phyloP scores from a whole-genome alignment of 106 monocot genomes.

The Allium sativum region DNA sequence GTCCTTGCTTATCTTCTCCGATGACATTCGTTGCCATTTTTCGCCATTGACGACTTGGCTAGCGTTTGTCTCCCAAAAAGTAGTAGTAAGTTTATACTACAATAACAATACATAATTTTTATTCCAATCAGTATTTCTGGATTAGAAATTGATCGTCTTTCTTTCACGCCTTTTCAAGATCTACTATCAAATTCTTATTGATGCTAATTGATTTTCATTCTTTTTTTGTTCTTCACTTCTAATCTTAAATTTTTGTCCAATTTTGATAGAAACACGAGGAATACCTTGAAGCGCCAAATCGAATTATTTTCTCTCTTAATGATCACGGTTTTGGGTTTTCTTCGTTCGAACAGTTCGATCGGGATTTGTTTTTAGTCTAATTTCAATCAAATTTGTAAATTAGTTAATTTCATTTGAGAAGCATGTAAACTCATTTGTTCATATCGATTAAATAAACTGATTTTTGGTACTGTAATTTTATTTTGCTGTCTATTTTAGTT shows the following conservation, averaged over 20 bases:
- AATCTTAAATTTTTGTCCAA: not conserved
- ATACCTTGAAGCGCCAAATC: too few relatives aligned
- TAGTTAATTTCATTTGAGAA: not conserved
- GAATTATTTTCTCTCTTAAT: too few relatives aligned
- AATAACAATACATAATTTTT: not conserved
- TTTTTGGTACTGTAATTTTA: not conserved
- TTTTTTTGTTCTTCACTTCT: not conserved
- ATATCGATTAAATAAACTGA: not conserved
- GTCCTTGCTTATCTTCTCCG: not conserved
- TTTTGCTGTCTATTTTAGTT: not conserved
- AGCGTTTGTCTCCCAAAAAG: conserved; percentile 4
- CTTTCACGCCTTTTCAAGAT: conserved; percentile 4
- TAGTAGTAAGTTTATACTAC: conserved; percentile 3
- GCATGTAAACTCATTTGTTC: not conserved
- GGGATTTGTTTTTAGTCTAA: not conserved
- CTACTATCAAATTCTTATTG: not conserved
- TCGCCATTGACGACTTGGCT: conserved; percentile 4
- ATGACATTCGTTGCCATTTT: conserved; percentile 9
- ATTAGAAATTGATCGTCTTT: not conserved
- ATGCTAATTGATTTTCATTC: not conserved
- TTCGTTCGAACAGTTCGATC: not conserved
- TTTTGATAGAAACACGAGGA: too few relatives aligned
- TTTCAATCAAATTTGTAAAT: not conserved
- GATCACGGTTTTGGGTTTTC: too few relatives aligned
- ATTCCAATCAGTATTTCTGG: not conserved